These are phyloP conservation scores for Friedmanniomyces endolithicus DNA, from an alignment of 495 filamentous ascomycete species.

Conservation along the genomic window DNA sequence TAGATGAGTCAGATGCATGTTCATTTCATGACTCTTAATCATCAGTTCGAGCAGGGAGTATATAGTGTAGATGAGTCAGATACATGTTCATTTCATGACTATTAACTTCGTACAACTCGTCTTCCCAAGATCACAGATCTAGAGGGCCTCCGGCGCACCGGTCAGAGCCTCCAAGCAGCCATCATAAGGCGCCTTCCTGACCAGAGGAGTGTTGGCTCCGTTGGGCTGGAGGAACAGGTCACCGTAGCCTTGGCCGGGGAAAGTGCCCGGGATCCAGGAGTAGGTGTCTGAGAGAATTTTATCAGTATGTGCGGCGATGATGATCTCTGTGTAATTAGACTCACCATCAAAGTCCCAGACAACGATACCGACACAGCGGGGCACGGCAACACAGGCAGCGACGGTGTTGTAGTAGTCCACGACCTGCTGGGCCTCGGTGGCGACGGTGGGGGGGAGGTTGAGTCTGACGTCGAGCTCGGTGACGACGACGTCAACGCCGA, in stretches of 20 bases:
- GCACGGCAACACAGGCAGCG: conserved; percentile 44
- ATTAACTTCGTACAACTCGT: background rate
- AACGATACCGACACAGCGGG: conserved; percentile 56
- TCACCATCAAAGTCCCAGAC: conserved; percentile 47
- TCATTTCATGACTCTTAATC: background rate
- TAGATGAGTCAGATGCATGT: no score
- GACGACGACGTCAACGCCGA: conserved; percentile 46
- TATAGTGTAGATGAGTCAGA: no score
- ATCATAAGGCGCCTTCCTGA: conserved; percentile 16
- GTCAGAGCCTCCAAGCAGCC: conserved; percentile 10
- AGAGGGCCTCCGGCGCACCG: background rate
- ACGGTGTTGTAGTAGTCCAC: conserved; percentile 45
- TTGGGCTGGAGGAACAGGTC: conserved; percentile 21
- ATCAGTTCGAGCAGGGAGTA: no score
- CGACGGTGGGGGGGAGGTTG: conserved; percentile 28
- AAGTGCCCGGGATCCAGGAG: conserved; percentile 27
- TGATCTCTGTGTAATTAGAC: no score
- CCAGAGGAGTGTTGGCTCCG: conserved; percentile 12
- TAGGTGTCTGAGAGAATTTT: no score
- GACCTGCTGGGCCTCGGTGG: conserved; percentile 43
- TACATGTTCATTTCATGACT: background rate
- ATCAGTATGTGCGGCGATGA: no score
- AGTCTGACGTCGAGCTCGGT: conserved; percentile 51
- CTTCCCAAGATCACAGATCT: background rate
- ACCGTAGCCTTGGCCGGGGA: conserved; percentile 23